A percentile compares a stretch with the other conserved stretches of the same genome.
Conservation (phyloP, 768 basidiomycete genomes). For the Pleurotus pulmonarius region DNA sequence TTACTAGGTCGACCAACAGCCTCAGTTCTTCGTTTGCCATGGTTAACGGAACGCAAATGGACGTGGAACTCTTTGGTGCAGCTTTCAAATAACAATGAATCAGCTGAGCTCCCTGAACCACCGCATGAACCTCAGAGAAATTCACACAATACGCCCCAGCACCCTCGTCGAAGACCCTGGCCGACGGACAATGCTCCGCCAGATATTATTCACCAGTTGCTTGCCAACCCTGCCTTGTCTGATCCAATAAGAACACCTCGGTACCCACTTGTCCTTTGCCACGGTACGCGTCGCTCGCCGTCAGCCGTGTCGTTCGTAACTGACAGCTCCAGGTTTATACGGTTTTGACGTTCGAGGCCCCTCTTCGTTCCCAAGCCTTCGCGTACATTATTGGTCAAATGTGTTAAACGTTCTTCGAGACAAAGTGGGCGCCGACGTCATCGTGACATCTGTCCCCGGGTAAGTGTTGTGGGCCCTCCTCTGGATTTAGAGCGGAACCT, state of each 20-base stretch:
- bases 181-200: constrained; percentile 16
- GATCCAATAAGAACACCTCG: constrained; percentile 79
- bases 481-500: neutral
- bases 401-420: constrained; percentile 77
- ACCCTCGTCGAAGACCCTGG: constrained; percentile 15
- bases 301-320: neutral
- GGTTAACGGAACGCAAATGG: constrained; percentile 4
- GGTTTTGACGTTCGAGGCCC: constrained; percentile 93
- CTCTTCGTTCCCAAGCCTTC: constrained; percentile 72
- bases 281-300: constrained; percentile 53
- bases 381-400: constrained; percentile 93
- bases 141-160: constrained; percentile 9
- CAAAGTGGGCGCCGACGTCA: constrained; percentile 88
- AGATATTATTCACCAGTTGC: constrained; percentile 65
- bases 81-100: constrained; percentile 2
- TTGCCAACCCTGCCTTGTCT: constrained; percentile 73
- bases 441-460: constrained; percentile 94
- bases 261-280: constrained; percentile 91
- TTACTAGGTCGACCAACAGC: neutral
- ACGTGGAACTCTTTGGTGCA: constrained; percentile 9
- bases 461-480: constrained; percentile 31
- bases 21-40: constrained; percentile 3
- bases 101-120: constrained; percentile 9
- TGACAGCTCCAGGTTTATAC: constrained; percentile 64
- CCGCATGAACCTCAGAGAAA: neutral